These are phyloP conservation scores for Malus hybrid DNA, from an alignment of 331 rosid genomes.

Conservation along the genomic window DNA sequence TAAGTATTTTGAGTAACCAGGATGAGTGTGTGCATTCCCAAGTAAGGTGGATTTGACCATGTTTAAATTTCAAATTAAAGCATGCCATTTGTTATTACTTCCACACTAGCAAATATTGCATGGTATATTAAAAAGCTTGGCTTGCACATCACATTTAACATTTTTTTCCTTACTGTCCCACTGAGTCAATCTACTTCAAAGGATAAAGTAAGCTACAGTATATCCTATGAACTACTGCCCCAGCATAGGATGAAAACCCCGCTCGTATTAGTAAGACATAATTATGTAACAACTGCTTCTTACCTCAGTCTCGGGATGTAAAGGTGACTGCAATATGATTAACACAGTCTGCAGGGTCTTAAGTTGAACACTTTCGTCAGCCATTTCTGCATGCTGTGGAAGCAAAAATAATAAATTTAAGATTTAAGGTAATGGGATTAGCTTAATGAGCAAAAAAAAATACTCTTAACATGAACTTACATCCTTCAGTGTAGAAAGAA, in stretches of 20 bases:
- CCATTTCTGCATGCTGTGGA: conserved; percentile 90
- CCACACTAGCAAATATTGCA: neutral
- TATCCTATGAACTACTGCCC: neutral
- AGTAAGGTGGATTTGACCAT: neutral
- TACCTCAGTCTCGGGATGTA: conserved; percentile 90
- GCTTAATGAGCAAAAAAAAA: neutral
- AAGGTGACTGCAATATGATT: conserved; percentile 83
- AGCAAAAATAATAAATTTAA: conserved; percentile 3
- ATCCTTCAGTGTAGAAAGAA: conserved; percentile 70
- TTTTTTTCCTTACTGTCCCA: neutral
- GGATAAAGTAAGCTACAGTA: conserved; percentile 13
- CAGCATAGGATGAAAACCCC: neutral
- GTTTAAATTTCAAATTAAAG: neutral
- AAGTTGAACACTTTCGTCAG: conserved; percentile 87
- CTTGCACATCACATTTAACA: neutral
- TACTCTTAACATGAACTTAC: conserved; percentile 38
- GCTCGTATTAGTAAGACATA: neutral
- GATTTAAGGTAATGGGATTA: neutral
- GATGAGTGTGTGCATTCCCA: neutral
- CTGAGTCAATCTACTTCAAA: neutral
- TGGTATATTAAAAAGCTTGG: neutral
- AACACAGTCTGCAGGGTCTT: conserved; percentile 95
- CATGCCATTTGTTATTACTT: neutral
- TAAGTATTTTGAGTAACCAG: neutral
- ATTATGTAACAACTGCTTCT: conserved; percentile 2